Conservation (phyloP, 192 early-diverging fungal genomes). For the Backusella morwellensis region DNA sequence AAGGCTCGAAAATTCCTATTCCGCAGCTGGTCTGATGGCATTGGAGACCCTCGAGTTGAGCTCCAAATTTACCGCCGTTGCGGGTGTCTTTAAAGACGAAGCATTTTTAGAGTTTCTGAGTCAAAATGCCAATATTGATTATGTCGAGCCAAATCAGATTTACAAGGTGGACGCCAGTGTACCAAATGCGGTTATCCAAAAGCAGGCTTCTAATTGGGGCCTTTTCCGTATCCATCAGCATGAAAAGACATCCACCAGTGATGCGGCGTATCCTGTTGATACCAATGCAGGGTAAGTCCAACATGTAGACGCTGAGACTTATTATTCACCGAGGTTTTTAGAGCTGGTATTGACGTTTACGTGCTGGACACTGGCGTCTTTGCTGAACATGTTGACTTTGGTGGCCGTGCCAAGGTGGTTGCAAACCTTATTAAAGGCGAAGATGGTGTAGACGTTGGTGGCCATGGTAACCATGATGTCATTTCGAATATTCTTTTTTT, state of each 20-base stretch:
- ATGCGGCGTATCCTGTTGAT: constrained; percentile 52
- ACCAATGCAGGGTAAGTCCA: constrained; percentile 50
- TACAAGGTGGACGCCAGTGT: background rate
- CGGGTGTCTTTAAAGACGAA: constrained; percentile 24
- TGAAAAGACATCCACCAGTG: constrained; percentile 34
- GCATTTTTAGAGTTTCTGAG: constrained; percentile 22
- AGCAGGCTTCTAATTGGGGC: constrained; percentile 43
- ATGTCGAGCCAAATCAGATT: constrained; percentile 25
- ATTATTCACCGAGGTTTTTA: background rate
- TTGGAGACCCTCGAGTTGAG: constrained; percentile 11
- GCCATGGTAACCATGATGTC: constrained; percentile 38
- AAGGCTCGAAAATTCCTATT: background rate
- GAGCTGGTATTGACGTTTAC: constrained; percentile 56
- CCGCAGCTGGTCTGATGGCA: background rate
- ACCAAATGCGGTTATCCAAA: background rate
- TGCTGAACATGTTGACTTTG: constrained; percentile 49
- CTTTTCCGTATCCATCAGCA: constrained; percentile 41
- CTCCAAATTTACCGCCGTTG: constrained; percentile 12
- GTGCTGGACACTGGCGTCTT: constrained; percentile 64
- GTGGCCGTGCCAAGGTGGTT: constrained; percentile 39
- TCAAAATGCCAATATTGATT: constrained; percentile 10
- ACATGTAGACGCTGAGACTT: background rate
- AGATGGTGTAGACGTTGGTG: constrained; percentile 34
- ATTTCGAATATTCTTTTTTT: background rate
- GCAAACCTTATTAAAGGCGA: constrained; percentile 38